Evolutionary conservation across 306 rosid species (phyloP).

Genomic region (Dalbergia oliveri): DNA sequence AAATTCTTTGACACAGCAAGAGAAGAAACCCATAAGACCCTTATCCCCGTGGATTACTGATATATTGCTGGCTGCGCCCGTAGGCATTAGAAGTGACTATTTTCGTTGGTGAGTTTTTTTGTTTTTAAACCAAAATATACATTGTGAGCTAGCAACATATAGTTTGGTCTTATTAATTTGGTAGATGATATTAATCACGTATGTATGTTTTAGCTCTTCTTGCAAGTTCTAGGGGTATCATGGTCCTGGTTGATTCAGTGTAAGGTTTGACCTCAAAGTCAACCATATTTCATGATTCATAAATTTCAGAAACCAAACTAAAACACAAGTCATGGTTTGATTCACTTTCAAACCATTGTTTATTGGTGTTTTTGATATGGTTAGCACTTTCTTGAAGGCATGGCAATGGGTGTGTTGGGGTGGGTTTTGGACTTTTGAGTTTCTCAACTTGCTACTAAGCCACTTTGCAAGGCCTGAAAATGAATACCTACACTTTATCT

Average conservation of each 20-base stretch:
- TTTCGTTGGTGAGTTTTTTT: conserved; percentile 85
- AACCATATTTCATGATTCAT: conserved; percentile 16
- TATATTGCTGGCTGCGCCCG: conserved; percentile 88
- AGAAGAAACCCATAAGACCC: conserved; percentile 89
- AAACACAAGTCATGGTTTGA: neutral
- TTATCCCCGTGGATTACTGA: conserved; percentile 98
- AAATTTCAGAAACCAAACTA: conserved; percentile 2
- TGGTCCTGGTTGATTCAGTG: conserved; percentile 8
- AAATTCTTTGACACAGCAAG: conserved; percentile 63
- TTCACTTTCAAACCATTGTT: neutral
- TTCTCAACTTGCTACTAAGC: too few relatives aligned
- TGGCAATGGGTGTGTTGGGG: too few relatives aligned
- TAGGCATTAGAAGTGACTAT: conserved; percentile 94
- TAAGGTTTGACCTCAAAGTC: conserved; percentile 3
- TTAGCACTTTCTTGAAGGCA: too few relatives aligned
- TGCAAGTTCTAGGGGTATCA: conserved; percentile 9
- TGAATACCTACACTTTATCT: too few relatives aligned
- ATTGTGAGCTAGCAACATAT: neutral
- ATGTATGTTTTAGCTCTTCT: neutral
- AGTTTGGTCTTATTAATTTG: conserved; percentile 24
- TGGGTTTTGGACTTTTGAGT: too few relatives aligned
- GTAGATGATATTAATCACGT: conserved; percentile 1
- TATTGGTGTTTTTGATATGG: neutral
- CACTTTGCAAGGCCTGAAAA: too few relatives aligned
- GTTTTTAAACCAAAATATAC: neutral